A percentile compares a stretch with the other conserved stretches of the same genome.
These are phyloP conservation scores for Parachaetomium inaequale DNA, from an alignment of 495 filamentous ascomycete species.

Conservation along the genomic window DNA sequence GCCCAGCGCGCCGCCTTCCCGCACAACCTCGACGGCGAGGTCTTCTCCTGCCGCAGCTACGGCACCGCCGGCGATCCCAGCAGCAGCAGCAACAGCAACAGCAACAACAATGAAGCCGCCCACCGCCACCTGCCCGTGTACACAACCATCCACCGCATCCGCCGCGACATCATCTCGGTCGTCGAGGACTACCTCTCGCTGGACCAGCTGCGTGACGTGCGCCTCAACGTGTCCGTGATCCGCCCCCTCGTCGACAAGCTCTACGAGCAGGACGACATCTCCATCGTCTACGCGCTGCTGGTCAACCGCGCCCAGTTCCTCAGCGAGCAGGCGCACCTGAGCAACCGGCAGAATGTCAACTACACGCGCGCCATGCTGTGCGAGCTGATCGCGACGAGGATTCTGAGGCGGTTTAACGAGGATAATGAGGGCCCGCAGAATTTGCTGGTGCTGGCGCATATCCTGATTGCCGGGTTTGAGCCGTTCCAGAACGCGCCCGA, in stretches of 20 bases:
- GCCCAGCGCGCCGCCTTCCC: conserved; percentile 25
- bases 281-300: conserved; percentile 64
- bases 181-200: conserved; percentile 54
- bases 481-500: conserved; percentile 66
- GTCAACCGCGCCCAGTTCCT: conserved; percentile 69
- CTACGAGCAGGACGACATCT: conserved; percentile 65
- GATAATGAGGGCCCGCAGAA: conserved; percentile 52
- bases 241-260: conserved; percentile 66
- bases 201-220: conserved; percentile 63
- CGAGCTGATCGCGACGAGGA: conserved; percentile 62
- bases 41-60: conserved; percentile 27
- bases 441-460: conserved; percentile 62
- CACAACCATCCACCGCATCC: conserved; percentile 51
- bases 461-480: conserved; percentile 69
- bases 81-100: conserved; percentile 24
- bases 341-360: conserved; percentile 66
- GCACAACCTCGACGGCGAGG: conserved; percentile 27
- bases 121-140: conserved; percentile 47
- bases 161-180: conserved; percentile 49
- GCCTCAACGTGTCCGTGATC: conserved; percentile 67
- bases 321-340: conserved; percentile 59
- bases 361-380: conserved; percentile 63
- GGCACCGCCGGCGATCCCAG: conserved; percentile 7
- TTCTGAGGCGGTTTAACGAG: conserved; percentile 65
- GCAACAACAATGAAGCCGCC: conserved; percentile 13